Evolutionary conservation across 1,284 basidiomycete species (phyloP).

Genomic region (Boletus sp.): DNA sequence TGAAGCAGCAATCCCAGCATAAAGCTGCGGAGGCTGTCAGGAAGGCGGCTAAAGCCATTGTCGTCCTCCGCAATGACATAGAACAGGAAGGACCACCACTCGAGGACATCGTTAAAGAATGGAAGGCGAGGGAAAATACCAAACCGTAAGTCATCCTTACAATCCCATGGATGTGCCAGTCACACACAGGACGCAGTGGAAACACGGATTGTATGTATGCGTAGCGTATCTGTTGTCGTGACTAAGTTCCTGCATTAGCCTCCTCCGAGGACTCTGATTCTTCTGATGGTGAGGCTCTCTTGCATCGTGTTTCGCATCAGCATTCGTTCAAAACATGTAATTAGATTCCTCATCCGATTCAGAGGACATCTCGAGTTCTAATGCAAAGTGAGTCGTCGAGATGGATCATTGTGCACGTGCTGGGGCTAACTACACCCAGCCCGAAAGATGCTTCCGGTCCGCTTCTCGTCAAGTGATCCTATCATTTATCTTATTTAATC

Average conservation of each 20-base stretch:
- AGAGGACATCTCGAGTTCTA: slow-evolving; percentile 29
- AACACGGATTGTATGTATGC: slow-evolving; percentile 34
- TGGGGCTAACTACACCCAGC: slow-evolving; percentile 9
- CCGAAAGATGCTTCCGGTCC: slow-evolving; percentile 35
- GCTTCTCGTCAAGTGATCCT: not conserved
- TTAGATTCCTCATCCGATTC: slow-evolving; percentile 34
- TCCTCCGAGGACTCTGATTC: slow-evolving; percentile 23
- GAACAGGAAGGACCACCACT: slow-evolving; percentile 50
- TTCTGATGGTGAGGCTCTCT: slow-evolving; percentile 23
- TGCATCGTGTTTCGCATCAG: not conserved
- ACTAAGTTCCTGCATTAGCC: slow-evolving; percentile 19
- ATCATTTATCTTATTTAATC: not conserved
- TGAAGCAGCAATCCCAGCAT: slow-evolving; percentile 56
- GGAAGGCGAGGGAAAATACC: slow-evolving; percentile 44
- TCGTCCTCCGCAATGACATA: slow-evolving; percentile 55
- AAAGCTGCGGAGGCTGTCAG: slow-evolving; percentile 66
- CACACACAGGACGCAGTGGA: slow-evolving; percentile 18
- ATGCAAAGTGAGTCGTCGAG: slow-evolving; percentile 15
- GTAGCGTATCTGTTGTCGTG: slow-evolving; percentile 3
- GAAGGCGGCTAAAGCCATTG: slow-evolving; percentile 60
- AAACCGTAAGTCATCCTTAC: slow-evolving; percentile 20
- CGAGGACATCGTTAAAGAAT: slow-evolving; percentile 60
- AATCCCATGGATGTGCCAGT: not conserved
- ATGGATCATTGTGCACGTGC: slow-evolving; percentile 23
- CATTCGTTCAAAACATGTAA: not conserved